These are phyloP conservation scores for Scutellaria baicalensis DNA, from an alignment of 257 asterid genomes.

Conservation along the genomic window DNA sequence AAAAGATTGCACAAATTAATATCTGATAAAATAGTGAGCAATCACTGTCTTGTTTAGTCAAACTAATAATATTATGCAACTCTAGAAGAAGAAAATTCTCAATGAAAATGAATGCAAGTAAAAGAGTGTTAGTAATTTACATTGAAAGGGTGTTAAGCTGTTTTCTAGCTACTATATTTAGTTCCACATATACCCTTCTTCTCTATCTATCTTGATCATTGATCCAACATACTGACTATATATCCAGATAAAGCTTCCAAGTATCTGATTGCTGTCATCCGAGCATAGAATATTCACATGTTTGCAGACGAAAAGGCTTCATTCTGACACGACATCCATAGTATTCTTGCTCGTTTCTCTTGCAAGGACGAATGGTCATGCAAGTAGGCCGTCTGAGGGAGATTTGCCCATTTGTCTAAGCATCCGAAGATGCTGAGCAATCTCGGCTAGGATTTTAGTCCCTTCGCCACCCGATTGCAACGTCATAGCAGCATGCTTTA, in stretches of 20 bases:
- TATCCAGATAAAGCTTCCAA: not conserved
- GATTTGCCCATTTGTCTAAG: constrained; percentile 29
- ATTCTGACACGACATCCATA: not conserved
- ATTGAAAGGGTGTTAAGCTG: constrained; percentile 7
- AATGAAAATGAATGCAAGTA: not conserved
- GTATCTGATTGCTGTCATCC: constrained; percentile 7
- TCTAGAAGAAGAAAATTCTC: not conserved
- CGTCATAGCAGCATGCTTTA: constrained; percentile 70
- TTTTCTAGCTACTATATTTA: not conserved
- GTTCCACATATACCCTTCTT: not conserved
- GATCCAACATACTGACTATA: not conserved
- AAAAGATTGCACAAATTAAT: not conserved
- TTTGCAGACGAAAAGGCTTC: not conserved
- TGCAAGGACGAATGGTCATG: constrained; percentile 8
- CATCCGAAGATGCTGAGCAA: constrained; percentile 60
- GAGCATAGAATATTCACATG: not conserved
- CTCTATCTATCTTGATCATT: constrained; percentile 1
- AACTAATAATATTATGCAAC: not conserved
- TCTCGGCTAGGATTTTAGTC: constrained; percentile 54
- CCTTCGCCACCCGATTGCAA: constrained; percentile 56
- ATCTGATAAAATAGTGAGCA: not conserved
- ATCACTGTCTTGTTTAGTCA: not conserved
- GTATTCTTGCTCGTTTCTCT: constrained; percentile 2
- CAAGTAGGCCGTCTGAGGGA: constrained; percentile 13
- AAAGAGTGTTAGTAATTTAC: constrained; percentile 7